Percentiles rank a stretch among this genome's conserved stretches.
These are phyloP conservation scores for Bipolaris zeicola DNA, from an alignment of 2,329 filamentous ascomycete genomes.

Conservation along the genomic window DNA sequence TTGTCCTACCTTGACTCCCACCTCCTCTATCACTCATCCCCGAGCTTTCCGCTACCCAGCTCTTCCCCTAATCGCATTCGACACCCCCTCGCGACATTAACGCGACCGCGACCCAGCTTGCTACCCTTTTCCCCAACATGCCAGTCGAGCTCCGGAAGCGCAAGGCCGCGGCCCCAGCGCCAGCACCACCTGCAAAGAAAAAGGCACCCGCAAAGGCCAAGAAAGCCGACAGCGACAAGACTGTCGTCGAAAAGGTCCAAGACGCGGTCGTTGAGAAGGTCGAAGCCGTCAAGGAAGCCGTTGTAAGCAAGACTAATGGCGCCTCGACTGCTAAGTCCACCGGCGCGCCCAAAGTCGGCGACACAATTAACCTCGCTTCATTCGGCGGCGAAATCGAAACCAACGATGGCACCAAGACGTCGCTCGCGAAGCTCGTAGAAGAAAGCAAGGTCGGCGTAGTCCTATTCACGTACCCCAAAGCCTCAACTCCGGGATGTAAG, in stretches of 20 bases:
- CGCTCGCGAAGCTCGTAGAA: constrained; percentile 78
- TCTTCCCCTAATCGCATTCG: constrained; percentile 6
- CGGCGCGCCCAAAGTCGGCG: constrained; percentile 52
- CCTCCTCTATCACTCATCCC: constrained; percentile 6
- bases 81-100: constrained; percentile 29
- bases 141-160: constrained; percentile 66
- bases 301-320: constrained; percentile 33
- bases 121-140: constrained; percentile 44
- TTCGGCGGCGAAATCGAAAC: constrained; percentile 78
- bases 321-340: constrained; percentile 26
- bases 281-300: constrained; percentile 41
- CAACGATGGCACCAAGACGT: constrained; percentile 80
- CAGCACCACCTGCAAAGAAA: constrained; percentile 55
- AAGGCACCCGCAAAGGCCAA: constrained; percentile 51
- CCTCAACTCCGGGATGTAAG: constrained; percentile 93
- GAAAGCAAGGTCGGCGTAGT: constrained; percentile 86
- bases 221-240: constrained; percentile 38
- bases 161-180: constrained; percentile 60
- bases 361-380: constrained; percentile 58
- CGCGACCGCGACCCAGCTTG: constrained; percentile 28
- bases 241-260: constrained; percentile 43
- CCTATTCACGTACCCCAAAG: constrained; percentile 94
- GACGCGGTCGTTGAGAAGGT: constrained; percentile 42
- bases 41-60: constrained; percentile 8
- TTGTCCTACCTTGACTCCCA: constrained; percentile 16